Evolutionary conservation across 2,329 filamentous ascomycete genomes (phyloP).

Genomic region (Parafenestella ontariensis): DNA sequence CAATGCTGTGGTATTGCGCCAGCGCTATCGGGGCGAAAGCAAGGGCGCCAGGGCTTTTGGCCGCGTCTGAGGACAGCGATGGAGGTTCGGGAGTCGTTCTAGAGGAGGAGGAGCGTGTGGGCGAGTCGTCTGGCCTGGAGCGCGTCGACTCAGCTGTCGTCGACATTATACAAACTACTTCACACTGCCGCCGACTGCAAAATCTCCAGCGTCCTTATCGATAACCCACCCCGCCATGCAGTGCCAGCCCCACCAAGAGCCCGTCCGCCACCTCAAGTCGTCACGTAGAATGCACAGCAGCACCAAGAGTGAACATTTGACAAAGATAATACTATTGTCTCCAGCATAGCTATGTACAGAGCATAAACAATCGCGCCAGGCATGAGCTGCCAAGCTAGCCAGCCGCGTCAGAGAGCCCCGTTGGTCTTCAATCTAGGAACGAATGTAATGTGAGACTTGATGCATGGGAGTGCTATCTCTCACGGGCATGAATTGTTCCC

Average conservation of each 20-base stretch:
- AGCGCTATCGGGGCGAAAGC: conserved; percentile 31
- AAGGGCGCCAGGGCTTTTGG: conserved; percentile 11
- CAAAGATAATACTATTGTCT: neutral
- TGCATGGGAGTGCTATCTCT: conserved; percentile 45
- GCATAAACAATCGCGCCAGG: conserved; percentile 39
- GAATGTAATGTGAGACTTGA: conserved; percentile 47
- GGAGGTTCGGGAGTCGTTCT: neutral
- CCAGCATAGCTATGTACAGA: conserved; percentile 27
- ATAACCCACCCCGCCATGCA: neutral
- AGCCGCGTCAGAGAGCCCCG: conserved; percentile 44
- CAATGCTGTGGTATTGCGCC: conserved; percentile 33
- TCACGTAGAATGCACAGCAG: too few relatives aligned
- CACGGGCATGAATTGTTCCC: conserved; percentile 49
- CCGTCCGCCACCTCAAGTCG: neutral
- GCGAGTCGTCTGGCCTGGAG: conserved; percentile 3
- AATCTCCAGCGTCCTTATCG: conserved; percentile 4
- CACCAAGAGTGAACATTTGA: too few relatives aligned
- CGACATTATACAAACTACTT: conserved; percentile 19
- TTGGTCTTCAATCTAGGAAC: conserved; percentile 41
- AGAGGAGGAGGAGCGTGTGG: conserved; percentile 11
- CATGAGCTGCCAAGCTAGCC: conserved; percentile 35
- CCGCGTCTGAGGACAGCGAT: conserved; percentile 8
- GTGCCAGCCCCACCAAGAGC: neutral
- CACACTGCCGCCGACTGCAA: conserved; percentile 4
- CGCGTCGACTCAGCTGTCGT: conserved; percentile 17